Conservation (phyloP, 2,329 filamentous ascomycete genomes). For the Fusarium setosum region DNA sequence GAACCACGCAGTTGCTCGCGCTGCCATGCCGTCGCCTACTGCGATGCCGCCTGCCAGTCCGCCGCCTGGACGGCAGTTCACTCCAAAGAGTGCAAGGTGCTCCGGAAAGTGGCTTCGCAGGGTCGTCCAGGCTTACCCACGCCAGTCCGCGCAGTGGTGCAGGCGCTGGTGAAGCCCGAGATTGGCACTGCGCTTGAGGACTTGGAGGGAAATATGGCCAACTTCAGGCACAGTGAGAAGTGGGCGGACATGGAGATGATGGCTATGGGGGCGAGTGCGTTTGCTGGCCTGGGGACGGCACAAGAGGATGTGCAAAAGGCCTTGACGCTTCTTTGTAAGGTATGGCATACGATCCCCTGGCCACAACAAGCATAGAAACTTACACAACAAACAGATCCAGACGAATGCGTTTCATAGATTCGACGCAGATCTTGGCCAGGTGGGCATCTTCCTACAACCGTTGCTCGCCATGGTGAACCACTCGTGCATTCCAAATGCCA, state of each 20-base stretch:
- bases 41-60: constrained; percentile 63
- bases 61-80: constrained; percentile 65
- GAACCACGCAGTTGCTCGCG: constrained; percentile 58
- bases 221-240: constrained; percentile 49
- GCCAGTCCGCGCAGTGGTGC: constrained; percentile 64
- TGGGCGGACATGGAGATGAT: constrained; percentile 64
- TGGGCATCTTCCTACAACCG: constrained; percentile 67
- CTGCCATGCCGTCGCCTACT: constrained; percentile 67
- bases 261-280: constrained; percentile 54
- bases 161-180: constrained; percentile 57
- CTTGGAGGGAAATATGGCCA: constrained; percentile 60
- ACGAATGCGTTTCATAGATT: constrained; percentile 71
- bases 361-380: background rate
- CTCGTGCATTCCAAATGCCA: constrained; percentile 70
- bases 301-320: constrained; percentile 53
- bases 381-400: constrained; percentile 58
- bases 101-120: constrained; percentile 45
- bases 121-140: constrained; percentile 58
- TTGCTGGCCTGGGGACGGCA: constrained; percentile 52
- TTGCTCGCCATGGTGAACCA: constrained; percentile 71
- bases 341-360: constrained; percentile 41
- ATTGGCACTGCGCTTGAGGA: constrained; percentile 47
- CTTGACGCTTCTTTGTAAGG: constrained; percentile 65
- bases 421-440: constrained; percentile 63
- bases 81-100: constrained; percentile 64